phyloP scores from a whole-genome alignment of 805 yeast species.

The Saturnispora kantuleensis region DNA sequence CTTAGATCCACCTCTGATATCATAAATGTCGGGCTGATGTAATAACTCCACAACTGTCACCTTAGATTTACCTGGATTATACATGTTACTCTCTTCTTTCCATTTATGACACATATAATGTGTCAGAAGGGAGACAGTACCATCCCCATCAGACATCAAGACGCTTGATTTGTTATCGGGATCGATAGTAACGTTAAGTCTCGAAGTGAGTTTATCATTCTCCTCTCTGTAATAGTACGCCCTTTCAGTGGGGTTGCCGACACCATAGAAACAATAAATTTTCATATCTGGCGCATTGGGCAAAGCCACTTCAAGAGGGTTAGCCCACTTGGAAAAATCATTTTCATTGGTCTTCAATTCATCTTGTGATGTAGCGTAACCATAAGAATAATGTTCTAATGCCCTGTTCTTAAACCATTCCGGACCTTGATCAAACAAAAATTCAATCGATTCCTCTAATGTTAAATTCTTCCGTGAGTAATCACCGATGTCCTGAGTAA shows the following conservation, averaged over 20 bases:
- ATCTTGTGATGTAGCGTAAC: slow-evolving; percentile 49
- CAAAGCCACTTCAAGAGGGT: slow-evolving; percentile 84
- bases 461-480: slow-evolving; percentile 48
- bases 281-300: slow-evolving; percentile 93
- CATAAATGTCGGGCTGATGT: slow-evolving; percentile 90
- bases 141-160: slow-evolving; percentile 85
- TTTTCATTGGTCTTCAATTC: slow-evolving; percentile 59
- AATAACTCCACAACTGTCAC: slow-evolving; percentile 84
- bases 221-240: slow-evolving; percentile 80
- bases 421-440: slow-evolving; percentile 56
- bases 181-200: slow-evolving; percentile 65
- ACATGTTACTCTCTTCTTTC: slow-evolving; percentile 53
- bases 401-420: slow-evolving; percentile 65
- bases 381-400: slow-evolving; percentile 65
- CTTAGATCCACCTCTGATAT: slow-evolving; percentile 93
- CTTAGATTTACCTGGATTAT: slow-evolving; percentile 65
- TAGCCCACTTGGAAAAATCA: slow-evolving; percentile 80
- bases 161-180: slow-evolving; percentile 59
- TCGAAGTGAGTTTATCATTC: slow-evolving; percentile 37
- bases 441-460: slow-evolving; percentile 57
- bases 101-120: slow-evolving; percentile 90
- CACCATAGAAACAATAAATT: slow-evolving; percentile 84
- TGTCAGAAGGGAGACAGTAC: slow-evolving; percentile 80
- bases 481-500: slow-evolving; percentile 36
- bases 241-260: slow-evolving; percentile 94